Conservation (phyloP, 1,284 basidiomycete genomes). For the Puccinia coronata region DNA sequence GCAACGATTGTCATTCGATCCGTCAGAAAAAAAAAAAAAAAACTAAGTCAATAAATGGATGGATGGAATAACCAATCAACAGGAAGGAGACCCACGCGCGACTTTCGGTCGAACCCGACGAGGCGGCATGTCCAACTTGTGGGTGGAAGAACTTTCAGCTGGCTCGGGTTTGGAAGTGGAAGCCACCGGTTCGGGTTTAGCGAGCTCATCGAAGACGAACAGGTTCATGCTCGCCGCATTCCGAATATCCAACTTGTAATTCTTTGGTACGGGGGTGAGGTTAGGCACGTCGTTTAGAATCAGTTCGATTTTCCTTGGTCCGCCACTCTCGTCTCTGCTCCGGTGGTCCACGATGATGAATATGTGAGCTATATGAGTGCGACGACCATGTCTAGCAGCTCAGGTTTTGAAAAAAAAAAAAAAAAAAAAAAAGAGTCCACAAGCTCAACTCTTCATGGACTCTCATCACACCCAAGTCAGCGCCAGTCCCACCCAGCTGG, state of each 20-base stretch:
- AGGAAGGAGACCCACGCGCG: conserved; percentile 51
- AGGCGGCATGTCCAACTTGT: conserved; percentile 49
- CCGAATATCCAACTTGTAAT: conserved; percentile 35
- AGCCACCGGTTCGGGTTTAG: conserved; percentile 54
- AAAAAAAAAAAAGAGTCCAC: neutral
- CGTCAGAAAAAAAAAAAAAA: neutral
- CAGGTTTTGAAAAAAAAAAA: neutral
- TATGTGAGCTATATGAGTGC: too few relatives aligned
- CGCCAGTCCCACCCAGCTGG: neutral
- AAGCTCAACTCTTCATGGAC: conserved; percentile 39
- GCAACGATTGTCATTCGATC: neutral
- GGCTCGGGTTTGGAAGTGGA: conserved; percentile 48
- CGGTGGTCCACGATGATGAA: neutral
- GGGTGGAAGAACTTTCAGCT: conserved; percentile 40
- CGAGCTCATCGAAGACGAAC: conserved; percentile 56
- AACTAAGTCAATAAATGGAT: too few relatives aligned
- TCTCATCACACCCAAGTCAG: conserved; percentile 33
- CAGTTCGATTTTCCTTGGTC: conserved; percentile 33
- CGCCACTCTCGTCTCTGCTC: neutral
- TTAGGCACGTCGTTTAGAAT: conserved; percentile 28
- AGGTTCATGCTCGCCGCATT: conserved; percentile 52
- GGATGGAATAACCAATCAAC: too few relatives aligned
- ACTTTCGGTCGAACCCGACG: conserved; percentile 50
- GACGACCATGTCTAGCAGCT: neutral
- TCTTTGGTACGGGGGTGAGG: conserved; percentile 8